Percentiles rank a stretch among this genome's conserved stretches.
Conservation (phyloP, 305 asterid genomes). For the Rubia tinctorum region DNA sequence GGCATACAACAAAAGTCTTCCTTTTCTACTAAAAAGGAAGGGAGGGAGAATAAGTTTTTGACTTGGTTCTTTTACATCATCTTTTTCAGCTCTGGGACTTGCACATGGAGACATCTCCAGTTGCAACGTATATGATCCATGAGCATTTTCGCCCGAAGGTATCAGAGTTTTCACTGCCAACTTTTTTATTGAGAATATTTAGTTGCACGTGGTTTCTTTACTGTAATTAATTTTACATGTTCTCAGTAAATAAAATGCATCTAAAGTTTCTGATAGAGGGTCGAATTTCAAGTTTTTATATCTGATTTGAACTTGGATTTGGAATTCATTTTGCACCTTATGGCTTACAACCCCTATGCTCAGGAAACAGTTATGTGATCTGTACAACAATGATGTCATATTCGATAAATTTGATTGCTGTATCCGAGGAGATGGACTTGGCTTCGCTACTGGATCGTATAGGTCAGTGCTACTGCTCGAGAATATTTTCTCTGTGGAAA, state of each 20-base stretch:
- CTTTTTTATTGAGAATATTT: background rate
- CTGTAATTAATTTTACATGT: background rate
- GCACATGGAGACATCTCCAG: slow-evolving; percentile 68
- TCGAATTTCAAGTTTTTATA: no score
- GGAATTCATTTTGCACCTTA: background rate
- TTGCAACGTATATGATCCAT: slow-evolving; percentile 68
- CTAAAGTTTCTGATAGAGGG: no score
- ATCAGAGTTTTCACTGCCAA: slow-evolving; percentile 18
- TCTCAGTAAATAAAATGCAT: no score
- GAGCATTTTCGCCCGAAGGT: slow-evolving; percentile 88
- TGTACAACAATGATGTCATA: slow-evolving; percentile 75
- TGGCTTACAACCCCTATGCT: slow-evolving; percentile 24
- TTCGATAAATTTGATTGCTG: slow-evolving; percentile 86
- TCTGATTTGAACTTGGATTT: background rate
- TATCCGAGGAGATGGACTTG: slow-evolving; percentile 57
- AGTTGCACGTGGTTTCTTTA: background rate
- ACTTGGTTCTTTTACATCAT: background rate
- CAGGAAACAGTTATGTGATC: slow-evolving; percentile 58
- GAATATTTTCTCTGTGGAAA: background rate
- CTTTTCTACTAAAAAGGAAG: slow-evolving; percentile 45
- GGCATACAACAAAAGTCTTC: slow-evolving; percentile 37
- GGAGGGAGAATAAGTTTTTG: background rate
- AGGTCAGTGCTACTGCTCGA: slow-evolving; percentile 39
- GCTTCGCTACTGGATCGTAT: slow-evolving; percentile 84
- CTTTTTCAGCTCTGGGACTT: slow-evolving; percentile 76